These are phyloP conservation scores for Geranomyces variabilis DNA, from an alignment of 192 early-diverging fungal species.

Conservation along the genomic window DNA sequence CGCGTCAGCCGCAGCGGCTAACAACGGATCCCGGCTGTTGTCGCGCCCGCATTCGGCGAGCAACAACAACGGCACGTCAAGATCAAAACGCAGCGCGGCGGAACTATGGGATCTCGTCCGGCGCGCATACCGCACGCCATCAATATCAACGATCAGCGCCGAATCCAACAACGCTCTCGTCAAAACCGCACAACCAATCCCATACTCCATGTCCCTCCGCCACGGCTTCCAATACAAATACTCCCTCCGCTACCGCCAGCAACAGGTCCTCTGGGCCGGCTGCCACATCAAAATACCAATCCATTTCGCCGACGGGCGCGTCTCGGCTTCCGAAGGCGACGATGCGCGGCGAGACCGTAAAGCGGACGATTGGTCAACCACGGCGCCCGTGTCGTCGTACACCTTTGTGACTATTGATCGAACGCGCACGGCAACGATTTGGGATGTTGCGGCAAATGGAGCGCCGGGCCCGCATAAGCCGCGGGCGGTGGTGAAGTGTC, in stretches of 20 bases:
- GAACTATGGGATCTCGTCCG: conserved; percentile 26
- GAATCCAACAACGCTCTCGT: background rate
- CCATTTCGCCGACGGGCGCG: conserved; percentile 32
- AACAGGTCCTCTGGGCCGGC: conserved; percentile 17
- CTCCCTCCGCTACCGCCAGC: conserved; percentile 27
- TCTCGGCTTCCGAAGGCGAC: background rate
- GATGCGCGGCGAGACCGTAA: background rate
- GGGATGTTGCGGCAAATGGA: conserved; percentile 38
- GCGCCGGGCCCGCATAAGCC: conserved; percentile 12
- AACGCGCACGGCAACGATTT: conserved; percentile 33
- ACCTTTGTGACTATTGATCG: conserved; percentile 45
- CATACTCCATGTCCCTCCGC: conserved; percentile 38
- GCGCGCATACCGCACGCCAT: background rate
- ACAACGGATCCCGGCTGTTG: too few relatives aligned
- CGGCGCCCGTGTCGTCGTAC: conserved; percentile 14
- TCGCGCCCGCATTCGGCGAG: too few relatives aligned
- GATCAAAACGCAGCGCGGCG: background rate
- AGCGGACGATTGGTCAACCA: background rate
- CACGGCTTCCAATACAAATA: conserved; percentile 42
- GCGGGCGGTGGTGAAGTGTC: conserved; percentile 12
- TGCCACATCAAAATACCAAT: conserved; percentile 35
- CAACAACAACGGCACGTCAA: background rate
- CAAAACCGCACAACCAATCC: conserved; percentile 20
- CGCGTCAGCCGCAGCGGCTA: background rate
- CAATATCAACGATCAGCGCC: background rate